phyloP scores from a whole-genome alignment of 1,284 basidiomycete genomes.

The Phellinidium pouzarii region DNA sequence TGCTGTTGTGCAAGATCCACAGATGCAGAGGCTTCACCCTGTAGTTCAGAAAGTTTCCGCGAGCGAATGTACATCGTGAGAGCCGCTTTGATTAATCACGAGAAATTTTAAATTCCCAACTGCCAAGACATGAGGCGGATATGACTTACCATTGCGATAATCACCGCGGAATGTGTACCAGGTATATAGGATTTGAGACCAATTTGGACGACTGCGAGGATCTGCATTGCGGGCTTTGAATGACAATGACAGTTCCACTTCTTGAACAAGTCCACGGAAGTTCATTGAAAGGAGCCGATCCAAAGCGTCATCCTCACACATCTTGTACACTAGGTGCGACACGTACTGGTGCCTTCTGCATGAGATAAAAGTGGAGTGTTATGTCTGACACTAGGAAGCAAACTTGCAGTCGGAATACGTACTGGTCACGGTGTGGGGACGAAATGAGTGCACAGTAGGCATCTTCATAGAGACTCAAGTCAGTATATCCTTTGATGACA shows the following conservation, averaged over 20 bases:
- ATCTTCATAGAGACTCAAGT: conserved; percentile 73
- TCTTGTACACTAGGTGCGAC: conserved; percentile 76
- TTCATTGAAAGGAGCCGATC: conserved; percentile 77
- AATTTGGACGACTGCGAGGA: conserved; percentile 79
- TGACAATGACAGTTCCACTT: conserved; percentile 84
- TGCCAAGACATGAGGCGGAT: no score
- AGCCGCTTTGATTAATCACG: conserved; percentile 51
- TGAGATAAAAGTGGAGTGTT: conserved; percentile 17
- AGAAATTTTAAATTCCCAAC: conserved; percentile 1
- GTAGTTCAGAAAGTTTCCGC: conserved; percentile 63
- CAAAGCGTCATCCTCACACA: conserved; percentile 88
- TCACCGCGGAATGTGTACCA: conserved; percentile 87
- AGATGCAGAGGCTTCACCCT: conserved; percentile 43
- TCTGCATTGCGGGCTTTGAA: conserved; percentile 96
- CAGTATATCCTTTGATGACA: conserved; percentile 72
- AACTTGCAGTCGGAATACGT: conserved; percentile 31
- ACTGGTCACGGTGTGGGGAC: conserved; percentile 72
- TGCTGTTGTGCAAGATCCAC: conserved; percentile 66
- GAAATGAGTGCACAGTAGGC: conserved; percentile 76
- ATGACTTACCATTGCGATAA: conserved; percentile 73
- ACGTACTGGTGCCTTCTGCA: conserved; percentile 74
- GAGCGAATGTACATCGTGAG: conserved; percentile 94
- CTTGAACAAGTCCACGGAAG: conserved; percentile 80
- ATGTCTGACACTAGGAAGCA: conserved; percentile 9
- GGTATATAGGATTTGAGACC: conserved; percentile 91